Evolutionary conservation across 139 green algal genomes (phyloP), one percentile per base, ranked within the genome.

Genomic region (Chlamydomonas asymmetrica): DNA sequence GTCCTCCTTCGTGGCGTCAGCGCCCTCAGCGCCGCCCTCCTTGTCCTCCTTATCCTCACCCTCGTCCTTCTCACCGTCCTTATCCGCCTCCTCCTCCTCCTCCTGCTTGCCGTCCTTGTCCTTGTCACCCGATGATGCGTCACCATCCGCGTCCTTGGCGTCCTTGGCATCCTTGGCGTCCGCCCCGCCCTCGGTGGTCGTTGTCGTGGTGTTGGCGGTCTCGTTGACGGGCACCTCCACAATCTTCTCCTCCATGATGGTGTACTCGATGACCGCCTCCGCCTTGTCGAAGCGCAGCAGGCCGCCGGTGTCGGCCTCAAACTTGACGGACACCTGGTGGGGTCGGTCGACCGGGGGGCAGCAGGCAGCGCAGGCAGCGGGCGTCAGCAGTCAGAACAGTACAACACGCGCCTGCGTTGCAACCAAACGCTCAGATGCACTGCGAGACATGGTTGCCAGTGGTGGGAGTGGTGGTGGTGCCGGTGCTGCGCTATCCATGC

Each of bases 251-350:
- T 88, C 85, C 61, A 87, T 80, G 22, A 90, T 82, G 40, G 59
- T 54, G 43, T 88, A 84, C 63, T 90, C 81, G 23, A 88, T 68
- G 5, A 86, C 76, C 32, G 82, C 77, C 64, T 83, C 67, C 64
- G 54, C 93, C 40, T 81, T 83, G 48, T 89, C 87, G 9, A 97
- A 41, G 9, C 63, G 67, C 25, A 97, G 71, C 43, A 97, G 38
- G 34, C 94, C 92, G 74, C 84, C 85, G 34, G 80, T 81, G 75
- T 94, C 87, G 7, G 91, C 86, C 39, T 89, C 84, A 76, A 88
- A 87, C 29, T 73, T 71, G 8, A 92, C 54, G 29, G 70, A 50
- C n/a, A 71, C 54, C 72, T 79, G 76, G 18, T 38, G 23, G 35
- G 32, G 9, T 29, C 68, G 50, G n/a, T n/a, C n/a, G n/a, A n/a